These are phyloP conservation scores for Hypoxylon fragiforme DNA, from an alignment of 495 filamentous ascomycete species.

Conservation along the genomic window DNA sequence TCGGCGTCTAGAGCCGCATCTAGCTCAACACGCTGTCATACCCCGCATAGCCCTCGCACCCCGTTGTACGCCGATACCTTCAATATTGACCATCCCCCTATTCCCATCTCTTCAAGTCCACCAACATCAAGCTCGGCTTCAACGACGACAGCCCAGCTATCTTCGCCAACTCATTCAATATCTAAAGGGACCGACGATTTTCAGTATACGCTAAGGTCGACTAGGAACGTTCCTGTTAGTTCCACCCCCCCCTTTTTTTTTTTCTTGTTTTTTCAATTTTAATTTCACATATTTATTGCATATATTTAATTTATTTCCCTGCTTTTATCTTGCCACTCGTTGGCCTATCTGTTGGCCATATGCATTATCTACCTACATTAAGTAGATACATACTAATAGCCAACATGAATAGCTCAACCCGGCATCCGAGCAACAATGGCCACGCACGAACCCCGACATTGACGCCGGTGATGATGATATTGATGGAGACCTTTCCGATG, in stretches of 20 bases:
- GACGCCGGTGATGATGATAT: conserved; percentile 10
- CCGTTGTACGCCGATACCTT: conserved; percentile 21
- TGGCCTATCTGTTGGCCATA: too few species aligned
- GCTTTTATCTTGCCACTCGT: too few species aligned
- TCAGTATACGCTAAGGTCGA: conserved; percentile 22
- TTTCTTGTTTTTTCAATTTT: conserved; percentile 4
- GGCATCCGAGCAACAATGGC: conserved; percentile 15
- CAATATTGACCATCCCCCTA: conserved; percentile 9
- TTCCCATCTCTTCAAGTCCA: conserved; percentile 7
- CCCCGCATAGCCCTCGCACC: conserved; percentile 26
- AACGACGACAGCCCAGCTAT: conserved; percentile 5
- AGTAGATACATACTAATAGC: too few species aligned
- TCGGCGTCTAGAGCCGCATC: conserved; percentile 18
- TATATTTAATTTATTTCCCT: too few species aligned
- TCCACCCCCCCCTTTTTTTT: not conserved
- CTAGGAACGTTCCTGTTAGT: conserved; percentile 2
- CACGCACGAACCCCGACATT: conserved; percentile 9
- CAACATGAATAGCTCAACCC: conserved; percentile 21
- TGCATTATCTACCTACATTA: too few species aligned
- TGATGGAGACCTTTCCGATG: conserved; percentile 18
- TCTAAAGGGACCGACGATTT: conserved; percentile 4
- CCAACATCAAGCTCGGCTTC: not conserved
- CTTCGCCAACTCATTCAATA: conserved; percentile 8
- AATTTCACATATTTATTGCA: too few species aligned
- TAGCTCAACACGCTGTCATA: conserved; percentile 14